Conservation (phyloP, 169 alveolate species). For the Plasmodium reichenowi region DNA sequence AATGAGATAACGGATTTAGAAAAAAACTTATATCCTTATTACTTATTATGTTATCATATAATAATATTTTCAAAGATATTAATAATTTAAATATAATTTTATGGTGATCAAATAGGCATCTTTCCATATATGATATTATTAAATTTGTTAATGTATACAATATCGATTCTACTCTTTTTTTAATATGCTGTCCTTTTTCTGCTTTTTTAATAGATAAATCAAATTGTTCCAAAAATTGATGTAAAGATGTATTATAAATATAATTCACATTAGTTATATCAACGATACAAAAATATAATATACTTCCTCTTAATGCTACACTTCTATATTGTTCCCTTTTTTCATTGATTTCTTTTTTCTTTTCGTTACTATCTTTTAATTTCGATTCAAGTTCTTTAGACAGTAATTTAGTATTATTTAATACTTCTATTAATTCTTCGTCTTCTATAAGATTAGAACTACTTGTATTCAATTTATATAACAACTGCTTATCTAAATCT, state of each 20-base stretch:
- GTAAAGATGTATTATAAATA: slow-evolving; percentile 97
- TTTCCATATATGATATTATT: slow-evolving; percentile 94
- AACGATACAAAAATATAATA: slow-evolving; percentile 93
- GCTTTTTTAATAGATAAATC: slow-evolving; percentile 93
- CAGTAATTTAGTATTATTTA: slow-evolving; percentile 93
- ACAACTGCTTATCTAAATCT: slow-evolving; percentile 91
- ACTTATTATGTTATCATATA: slow-evolving; percentile 91
- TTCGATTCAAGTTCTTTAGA: slow-evolving; percentile 94
- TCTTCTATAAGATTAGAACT: slow-evolving; percentile 95
- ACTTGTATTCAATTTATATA: slow-evolving; percentile 94
- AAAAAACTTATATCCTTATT: slow-evolving; percentile 92
- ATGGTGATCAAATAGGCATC: slow-evolving; percentile 97
- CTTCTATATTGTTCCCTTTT: slow-evolving; percentile 96
- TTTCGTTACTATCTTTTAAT: slow-evolving; percentile 87
- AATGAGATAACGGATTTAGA: slow-evolving; percentile 84
- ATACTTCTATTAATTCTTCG: slow-evolving; percentile 95
- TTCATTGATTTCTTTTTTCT: slow-evolving; percentile 92
- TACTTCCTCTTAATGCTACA: slow-evolving; percentile 97
- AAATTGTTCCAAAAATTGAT: slow-evolving; percentile 95
- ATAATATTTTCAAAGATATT: slow-evolving; percentile 93
- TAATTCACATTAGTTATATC: slow-evolving; percentile 95
- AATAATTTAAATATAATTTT: slow-evolving; percentile 95
- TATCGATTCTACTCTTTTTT: slow-evolving; percentile 91
- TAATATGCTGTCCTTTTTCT: slow-evolving; percentile 94
- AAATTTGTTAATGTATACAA: slow-evolving; percentile 42